Percentiles rank a stretch among this genome's conserved stretches.
Evolutionary conservation across 106 monocot genomes (phyloP).

Genomic region (Alisma plantagoaquatica): DNA sequence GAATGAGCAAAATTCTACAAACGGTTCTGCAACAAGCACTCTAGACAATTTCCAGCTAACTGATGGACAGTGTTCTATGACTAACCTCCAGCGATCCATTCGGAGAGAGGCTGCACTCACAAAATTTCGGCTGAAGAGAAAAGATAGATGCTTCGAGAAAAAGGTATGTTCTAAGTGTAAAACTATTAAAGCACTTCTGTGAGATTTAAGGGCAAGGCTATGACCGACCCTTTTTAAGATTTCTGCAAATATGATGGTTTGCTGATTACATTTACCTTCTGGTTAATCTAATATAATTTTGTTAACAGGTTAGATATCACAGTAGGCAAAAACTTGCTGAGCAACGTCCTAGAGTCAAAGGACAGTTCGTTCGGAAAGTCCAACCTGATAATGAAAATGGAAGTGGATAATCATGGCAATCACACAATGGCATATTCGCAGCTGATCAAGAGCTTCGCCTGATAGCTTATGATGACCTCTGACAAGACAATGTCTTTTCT

Average conservation of each 20-base stretch:
- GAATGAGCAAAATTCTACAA: too few species aligned
- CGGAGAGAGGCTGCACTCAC: slow-evolving; percentile 79
- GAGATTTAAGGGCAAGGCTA: neutral
- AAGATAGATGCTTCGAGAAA: slow-evolving; percentile 90
- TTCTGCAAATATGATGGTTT: too few species aligned
- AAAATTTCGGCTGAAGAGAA: slow-evolving; percentile 81
- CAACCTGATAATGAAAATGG: slow-evolving; percentile 18
- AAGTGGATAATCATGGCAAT: slow-evolving; percentile 25
- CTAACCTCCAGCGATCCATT: too few species aligned
- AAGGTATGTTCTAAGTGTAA: slow-evolving; percentile 39
- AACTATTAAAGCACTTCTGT: neutral
- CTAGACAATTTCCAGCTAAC: too few species aligned
- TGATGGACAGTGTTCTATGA: too few species aligned
- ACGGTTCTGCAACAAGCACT: too few species aligned
- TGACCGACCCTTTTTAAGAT: neutral
- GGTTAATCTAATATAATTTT: too few species aligned
- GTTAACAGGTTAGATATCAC: slow-evolving; percentile 71
- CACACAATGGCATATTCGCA: too few species aligned
- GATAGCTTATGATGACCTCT: too few species aligned
- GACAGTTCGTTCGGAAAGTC: slow-evolving; percentile 88
- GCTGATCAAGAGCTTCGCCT: too few species aligned
- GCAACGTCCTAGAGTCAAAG: slow-evolving; percentile 83
- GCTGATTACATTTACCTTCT: too few species aligned
- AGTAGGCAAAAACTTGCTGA: slow-evolving; percentile 90
- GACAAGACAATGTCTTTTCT: too few species aligned